Conservation (phyloP, 805 yeast genomes). For the Wickerhamomyces silvicola region DNA sequence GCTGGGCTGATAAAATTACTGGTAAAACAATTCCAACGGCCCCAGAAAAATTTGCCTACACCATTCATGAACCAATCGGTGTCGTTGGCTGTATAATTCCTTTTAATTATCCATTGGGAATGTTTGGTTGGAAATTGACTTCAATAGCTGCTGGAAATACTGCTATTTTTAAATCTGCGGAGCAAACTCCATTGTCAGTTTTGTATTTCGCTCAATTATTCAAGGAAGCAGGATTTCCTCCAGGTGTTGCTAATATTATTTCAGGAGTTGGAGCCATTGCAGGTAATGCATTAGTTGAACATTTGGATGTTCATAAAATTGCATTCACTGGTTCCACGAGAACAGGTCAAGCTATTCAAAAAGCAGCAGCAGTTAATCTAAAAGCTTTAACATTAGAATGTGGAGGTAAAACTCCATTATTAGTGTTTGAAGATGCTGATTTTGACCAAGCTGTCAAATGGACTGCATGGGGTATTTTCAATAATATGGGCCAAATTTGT, state of each 20-base stretch:
- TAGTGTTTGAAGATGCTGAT: conserved; percentile 42
- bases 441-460: conserved; percentile 42
- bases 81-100: conserved; percentile 48
- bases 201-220: conserved; percentile 36
- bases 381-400: conserved; percentile 44
- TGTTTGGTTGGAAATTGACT: conserved; percentile 45
- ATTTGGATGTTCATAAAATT: conserved; percentile 40
- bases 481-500: conserved; percentile 60
- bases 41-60: conserved; percentile 45
- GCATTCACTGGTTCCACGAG: conserved; percentile 53
- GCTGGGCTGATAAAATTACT: conserved; percentile 64
- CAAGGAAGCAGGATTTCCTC: conserved; percentile 40
- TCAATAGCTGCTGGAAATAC: conserved; percentile 44
- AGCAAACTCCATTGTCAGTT: conserved; percentile 43
- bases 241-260: conserved; percentile 43
- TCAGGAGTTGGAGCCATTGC: conserved; percentile 39
- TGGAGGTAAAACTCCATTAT: conserved; percentile 47
- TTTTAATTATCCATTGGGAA: conserved; percentile 45
- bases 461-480: conserved; percentile 50
- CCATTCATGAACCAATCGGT: conserved; percentile 48
- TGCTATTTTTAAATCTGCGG: conserved; percentile 42
- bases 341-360: conserved; percentile 39
- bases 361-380: conserved; percentile 36
- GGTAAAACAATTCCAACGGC: conserved; percentile 62
- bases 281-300: conserved; percentile 41